These are phyloP conservation scores for Clitopilus passeckerianus DNA, from an alignment of 768 basidiomycete genomes.

Conservation along the genomic window DNA sequence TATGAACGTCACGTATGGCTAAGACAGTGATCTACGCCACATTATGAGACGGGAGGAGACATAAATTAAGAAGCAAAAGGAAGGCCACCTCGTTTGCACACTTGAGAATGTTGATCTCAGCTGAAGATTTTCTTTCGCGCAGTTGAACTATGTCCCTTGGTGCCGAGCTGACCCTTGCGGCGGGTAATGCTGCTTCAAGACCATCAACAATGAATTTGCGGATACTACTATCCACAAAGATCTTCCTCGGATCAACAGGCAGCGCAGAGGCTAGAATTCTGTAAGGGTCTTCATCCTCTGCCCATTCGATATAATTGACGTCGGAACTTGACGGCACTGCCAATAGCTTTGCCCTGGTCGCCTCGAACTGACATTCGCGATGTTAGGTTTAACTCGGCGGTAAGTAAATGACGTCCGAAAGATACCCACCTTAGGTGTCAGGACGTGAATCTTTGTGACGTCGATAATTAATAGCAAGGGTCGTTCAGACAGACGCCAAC, in stretches of 20 bases:
- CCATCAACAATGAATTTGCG: constrained; percentile 66
- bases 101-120: constrained; percentile 67
- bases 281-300: constrained; percentile 69
- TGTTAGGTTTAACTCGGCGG: background rate
- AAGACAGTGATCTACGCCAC: constrained; percentile 64
- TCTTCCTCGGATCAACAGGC: constrained; percentile 19
- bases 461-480: constrained; percentile 65
- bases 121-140: constrained; percentile 67
- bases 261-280: constrained; percentile 31
- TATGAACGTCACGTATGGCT: constrained; percentile 62
- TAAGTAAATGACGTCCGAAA: background rate
- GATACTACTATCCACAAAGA: constrained; percentile 58
- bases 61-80: background rate
- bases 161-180: constrained; percentile 37
- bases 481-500: constrained; percentile 76
- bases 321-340: constrained; percentile 37
- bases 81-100: constrained; percentile 72
- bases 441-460: constrained; percentile 43
- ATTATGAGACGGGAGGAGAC: background rate
- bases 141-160: constrained; percentile 52
- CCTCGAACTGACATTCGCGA: constrained; percentile 47
- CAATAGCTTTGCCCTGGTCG: constrained; percentile 59
- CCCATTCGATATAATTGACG: constrained; percentile 53
- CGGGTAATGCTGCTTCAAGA: constrained; percentile 38
- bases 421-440: constrained; percentile 55